A percentile compares a stretch with the other conserved stretches of the same genome.
Conservation (phyloP, 139 green algal genomes). For the Nannochloris sp. region DNA sequence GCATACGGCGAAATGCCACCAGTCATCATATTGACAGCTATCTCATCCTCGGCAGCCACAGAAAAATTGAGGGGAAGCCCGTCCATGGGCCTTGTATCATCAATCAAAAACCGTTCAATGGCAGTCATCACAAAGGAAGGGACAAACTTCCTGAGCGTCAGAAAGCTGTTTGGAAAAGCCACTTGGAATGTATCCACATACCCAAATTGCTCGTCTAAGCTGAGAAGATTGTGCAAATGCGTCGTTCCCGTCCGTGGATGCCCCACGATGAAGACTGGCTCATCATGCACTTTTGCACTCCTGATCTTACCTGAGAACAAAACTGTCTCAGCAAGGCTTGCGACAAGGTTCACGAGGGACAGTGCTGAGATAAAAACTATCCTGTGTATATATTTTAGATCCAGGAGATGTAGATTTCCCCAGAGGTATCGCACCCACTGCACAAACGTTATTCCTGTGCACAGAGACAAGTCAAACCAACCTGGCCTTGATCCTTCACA, state of each 20-base stretch:
- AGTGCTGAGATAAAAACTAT: constrained; percentile 49
- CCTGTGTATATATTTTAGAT: constrained; percentile 11
- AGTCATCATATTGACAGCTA: constrained; percentile 42
- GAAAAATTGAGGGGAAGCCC: constrained; percentile 40
- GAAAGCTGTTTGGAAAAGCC: constrained; percentile 53
- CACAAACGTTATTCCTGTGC: background rate
- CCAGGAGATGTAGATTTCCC: background rate
- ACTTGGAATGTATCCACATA: constrained; percentile 46
- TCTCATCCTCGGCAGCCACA: constrained; percentile 53
- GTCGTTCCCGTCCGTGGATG: constrained; percentile 54
- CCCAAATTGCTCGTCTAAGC: constrained; percentile 37
- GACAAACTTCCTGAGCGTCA: constrained; percentile 27
- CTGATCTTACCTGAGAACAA: constrained; percentile 27
- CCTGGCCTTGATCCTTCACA: too few relatives aligned
- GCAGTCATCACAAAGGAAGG: constrained; percentile 15
- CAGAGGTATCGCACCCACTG: background rate
- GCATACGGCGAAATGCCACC: constrained; percentile 48
- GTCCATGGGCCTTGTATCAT: constrained; percentile 60
- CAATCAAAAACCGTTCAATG: constrained; percentile 22
- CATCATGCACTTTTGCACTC: constrained; percentile 27
- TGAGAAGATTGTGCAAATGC: constrained; percentile 56
- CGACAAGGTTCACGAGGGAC: constrained; percentile 36
- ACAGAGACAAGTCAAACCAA: too few relatives aligned
- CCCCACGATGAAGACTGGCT: constrained; percentile 55
- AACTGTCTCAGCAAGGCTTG: constrained; percentile 25